A percentile compares a stretch with the other conserved stretches of the same genome.
Conservation (phyloP, 225 moss, liverwort and hornwort genomes). For the Marchantia polymorpha region DNA sequence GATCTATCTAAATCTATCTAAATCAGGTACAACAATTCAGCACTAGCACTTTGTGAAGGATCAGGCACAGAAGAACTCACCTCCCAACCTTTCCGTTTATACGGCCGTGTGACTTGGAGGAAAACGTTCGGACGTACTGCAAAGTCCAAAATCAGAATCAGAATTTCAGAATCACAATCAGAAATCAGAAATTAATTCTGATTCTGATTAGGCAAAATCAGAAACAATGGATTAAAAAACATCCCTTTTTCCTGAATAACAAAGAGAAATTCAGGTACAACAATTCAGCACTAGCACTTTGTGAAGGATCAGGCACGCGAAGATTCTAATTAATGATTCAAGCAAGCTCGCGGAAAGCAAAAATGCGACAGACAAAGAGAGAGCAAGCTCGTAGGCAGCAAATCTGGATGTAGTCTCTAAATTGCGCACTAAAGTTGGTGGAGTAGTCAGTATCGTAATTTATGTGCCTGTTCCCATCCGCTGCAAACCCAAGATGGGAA, state of each 20-base stretch:
- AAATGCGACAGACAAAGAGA: not conserved
- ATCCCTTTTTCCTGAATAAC: no score
- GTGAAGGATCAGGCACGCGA: not conserved
- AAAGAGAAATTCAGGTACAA: no score
- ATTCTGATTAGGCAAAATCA: not conserved
- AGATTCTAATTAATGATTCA: no score
- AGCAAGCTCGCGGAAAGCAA: not conserved
- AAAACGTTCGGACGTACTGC: constrained; percentile 88
- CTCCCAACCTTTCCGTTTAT: constrained; percentile 85
- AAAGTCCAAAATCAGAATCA: no score
- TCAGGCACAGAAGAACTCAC: constrained; percentile 31
- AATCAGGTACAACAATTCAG: no score
- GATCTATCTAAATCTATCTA: no score
- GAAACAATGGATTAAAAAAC: no score
- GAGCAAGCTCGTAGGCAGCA: not conserved
- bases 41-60: no score
- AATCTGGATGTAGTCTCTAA: constrained; percentile 19
- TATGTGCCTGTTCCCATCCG: constrained; percentile 14
- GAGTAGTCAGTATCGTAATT: constrained; percentile 20
- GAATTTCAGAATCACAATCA: no score
- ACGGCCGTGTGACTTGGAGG: constrained; percentile 82
- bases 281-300: no score
- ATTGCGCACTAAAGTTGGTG: constrained; percentile 22
- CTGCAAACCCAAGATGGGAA: constrained; percentile 4
- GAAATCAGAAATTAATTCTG: no score